Evolutionary conservation across 2,329 filamentous ascomycete genomes (phyloP).

Genomic region (Leptographium lundbergii): DNA sequence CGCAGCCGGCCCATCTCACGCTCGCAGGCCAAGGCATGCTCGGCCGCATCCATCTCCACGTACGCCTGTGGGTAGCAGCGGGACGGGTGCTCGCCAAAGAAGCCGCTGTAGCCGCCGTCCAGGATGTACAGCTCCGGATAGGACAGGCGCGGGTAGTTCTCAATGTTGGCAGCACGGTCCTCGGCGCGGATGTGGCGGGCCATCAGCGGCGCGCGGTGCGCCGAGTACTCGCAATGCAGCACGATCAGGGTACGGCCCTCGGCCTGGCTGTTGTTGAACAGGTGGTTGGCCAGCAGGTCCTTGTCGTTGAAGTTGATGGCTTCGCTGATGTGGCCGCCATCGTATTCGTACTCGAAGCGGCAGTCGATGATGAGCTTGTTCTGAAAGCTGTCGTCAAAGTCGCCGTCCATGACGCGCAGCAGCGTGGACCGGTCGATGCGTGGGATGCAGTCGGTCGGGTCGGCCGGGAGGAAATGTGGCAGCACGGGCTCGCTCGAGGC

Average conservation of each 20-base stretch:
- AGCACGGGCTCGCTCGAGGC: conserved; percentile 48
- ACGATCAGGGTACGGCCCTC: conserved; percentile 67
- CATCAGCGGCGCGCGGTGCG: conserved; percentile 91
- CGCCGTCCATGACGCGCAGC: conserved; percentile 75
- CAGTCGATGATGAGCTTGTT: conserved; percentile 87
- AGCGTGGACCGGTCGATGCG: conserved; percentile 75
- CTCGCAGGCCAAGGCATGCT: conserved; percentile 87
- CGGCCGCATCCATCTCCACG: conserved; percentile 88
- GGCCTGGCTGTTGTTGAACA: conserved; percentile 45
- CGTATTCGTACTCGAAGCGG: conserved; percentile 97
- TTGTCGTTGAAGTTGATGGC: conserved; percentile 97
- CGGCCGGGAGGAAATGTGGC: conserved; percentile 72
- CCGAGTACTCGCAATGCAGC: conserved; percentile 97
- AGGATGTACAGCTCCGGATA: conserved; percentile 97
- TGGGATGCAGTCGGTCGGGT: conserved; percentile 74
- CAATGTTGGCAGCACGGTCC: conserved; percentile 75
- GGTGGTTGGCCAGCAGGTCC: conserved; percentile 64
- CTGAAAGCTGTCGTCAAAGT: conserved; percentile 63
- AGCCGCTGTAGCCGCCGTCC: conserved; percentile 89
- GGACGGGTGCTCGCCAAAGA: conserved; percentile 66
- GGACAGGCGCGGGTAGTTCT: conserved; percentile 76
- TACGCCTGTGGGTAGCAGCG: conserved; percentile 93
- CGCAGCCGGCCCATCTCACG: conserved; percentile 89
- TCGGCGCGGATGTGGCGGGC: conserved; percentile 83
- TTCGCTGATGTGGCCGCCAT: conserved; percentile 86